Conservation (phyloP, 805 yeast genomes). For the Kodamaea sagamina region DNA sequence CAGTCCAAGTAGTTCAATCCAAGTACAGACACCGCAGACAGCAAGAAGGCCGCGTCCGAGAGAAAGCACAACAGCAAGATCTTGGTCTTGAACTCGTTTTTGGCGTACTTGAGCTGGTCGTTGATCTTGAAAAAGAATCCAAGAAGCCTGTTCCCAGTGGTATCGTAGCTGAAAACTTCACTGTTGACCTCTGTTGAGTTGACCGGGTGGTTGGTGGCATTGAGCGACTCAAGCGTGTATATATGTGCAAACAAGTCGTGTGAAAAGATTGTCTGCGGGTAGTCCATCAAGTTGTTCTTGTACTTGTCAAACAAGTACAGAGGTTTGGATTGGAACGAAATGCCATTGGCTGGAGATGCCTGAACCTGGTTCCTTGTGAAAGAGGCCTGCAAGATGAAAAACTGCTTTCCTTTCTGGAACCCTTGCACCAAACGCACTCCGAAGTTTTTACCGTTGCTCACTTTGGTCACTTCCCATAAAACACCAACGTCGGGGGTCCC, state of each 20-base stretch:
- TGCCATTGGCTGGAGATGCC: slow-evolving; percentile 14
- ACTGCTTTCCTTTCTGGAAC: slow-evolving; percentile 22
- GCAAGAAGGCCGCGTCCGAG: slow-evolving; percentile 35
- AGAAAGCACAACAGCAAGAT: slow-evolving; percentile 25
- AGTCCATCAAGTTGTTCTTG: slow-evolving; percentile 14
- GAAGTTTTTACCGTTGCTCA: slow-evolving; percentile 26
- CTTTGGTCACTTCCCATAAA: slow-evolving; percentile 27
- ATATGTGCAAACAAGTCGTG: slow-evolving; percentile 30
- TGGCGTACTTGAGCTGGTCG: slow-evolving; percentile 29
- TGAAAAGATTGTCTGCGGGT: slow-evolving; percentile 26
- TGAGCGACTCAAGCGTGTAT: slow-evolving; percentile 23
- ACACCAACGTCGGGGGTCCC: slow-evolving; percentile 23
- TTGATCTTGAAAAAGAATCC: slow-evolving; percentile 33
- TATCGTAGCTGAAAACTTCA: slow-evolving; percentile 1
- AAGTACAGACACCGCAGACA: slow-evolving; percentile 27
- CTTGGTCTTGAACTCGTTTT: slow-evolving; percentile 21
- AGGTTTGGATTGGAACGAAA: slow-evolving; percentile 14
- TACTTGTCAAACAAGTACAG: slow-evolving; percentile 14
- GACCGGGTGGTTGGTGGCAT: slow-evolving; percentile 3
- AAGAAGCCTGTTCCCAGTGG: slow-evolving; percentile 19
- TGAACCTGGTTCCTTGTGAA: slow-evolving; percentile 19
- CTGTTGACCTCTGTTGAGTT: not conserved
- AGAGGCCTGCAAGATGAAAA: slow-evolving; percentile 24
- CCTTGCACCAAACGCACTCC: slow-evolving; percentile 27
- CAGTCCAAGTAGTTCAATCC: slow-evolving; percentile 18